Evolutionary conservation across 805 yeast genomes (phyloP).

Genomic region (Candida sphagnicola): DNA sequence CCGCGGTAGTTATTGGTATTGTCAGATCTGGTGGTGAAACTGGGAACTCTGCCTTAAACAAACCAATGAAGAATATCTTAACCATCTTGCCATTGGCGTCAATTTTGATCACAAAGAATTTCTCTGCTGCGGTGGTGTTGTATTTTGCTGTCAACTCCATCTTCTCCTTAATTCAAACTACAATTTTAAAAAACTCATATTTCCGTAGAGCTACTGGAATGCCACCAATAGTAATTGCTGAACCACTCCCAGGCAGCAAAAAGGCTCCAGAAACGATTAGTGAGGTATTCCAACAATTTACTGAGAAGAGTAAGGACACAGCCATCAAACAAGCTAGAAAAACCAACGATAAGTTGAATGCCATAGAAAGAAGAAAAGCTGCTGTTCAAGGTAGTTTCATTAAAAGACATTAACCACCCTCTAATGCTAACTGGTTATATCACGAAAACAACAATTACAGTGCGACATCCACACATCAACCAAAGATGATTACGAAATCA

Average conservation of each 20-base stretch:
- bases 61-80: constrained; percentile 63
- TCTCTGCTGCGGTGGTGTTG: constrained; percentile 80
- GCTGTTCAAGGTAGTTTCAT: constrained; percentile 29
- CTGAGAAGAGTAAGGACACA: constrained; percentile 26
- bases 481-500: not conserved
- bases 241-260: constrained; percentile 19
- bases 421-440: too few species aligned
- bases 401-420: constrained; percentile 40
- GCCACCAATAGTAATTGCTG: constrained; percentile 47
- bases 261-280: constrained; percentile 29
- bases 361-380: constrained; percentile 30
- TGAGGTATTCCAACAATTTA: constrained; percentile 35
- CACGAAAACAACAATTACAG: not conserved
- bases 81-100: constrained; percentile 75
- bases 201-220: constrained; percentile 57
- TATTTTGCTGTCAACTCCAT: constrained; percentile 82
- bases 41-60: constrained; percentile 61
- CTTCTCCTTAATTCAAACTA: constrained; percentile 69
- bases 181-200: constrained; percentile 52
- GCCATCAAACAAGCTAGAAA: constrained; percentile 31
- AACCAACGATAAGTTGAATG: constrained; percentile 34
- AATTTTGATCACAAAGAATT: constrained; percentile 81
- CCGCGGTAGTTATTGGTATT: constrained; percentile 68
- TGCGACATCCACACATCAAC: not conserved
- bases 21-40: constrained; percentile 89